Conservation (phyloP, 2,329 filamentous ascomycete genomes). For the Aplosporella prunicola region DNA sequence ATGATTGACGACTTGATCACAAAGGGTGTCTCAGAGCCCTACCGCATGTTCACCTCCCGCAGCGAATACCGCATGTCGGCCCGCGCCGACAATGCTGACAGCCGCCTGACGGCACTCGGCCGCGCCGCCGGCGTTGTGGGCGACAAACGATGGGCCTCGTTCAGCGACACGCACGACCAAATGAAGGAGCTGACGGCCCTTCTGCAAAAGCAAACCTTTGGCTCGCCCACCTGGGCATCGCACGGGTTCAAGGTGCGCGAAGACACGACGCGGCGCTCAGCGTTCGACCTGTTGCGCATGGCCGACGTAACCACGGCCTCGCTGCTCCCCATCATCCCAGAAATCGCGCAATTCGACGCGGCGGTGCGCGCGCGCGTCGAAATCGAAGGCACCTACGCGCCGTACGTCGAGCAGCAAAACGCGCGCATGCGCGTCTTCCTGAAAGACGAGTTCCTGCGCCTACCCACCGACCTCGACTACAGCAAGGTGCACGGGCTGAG, state of each 20-base stretch:
- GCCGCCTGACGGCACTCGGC: slow-evolving; percentile 71
- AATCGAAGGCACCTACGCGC: slow-evolving; percentile 78
- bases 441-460: slow-evolving; percentile 63
- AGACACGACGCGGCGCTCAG: slow-evolving; percentile 59
- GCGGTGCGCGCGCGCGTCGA: slow-evolving; percentile 59
- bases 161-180: slow-evolving; percentile 54
- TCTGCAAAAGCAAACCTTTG: slow-evolving; percentile 50
- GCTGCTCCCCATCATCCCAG: slow-evolving; percentile 50
- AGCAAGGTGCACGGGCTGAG: slow-evolving; percentile 62
- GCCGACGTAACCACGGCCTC: slow-evolving; percentile 49
- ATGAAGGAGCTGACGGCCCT: slow-evolving; percentile 56
- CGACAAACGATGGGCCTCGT: slow-evolving; percentile 67
- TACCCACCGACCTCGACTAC: slow-evolving; percentile 73
- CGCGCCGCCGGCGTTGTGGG: slow-evolving; percentile 66
- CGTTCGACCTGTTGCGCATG: slow-evolving; percentile 70
- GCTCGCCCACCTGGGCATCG: slow-evolving; percentile 56
- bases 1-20: slow-evolving; percentile 98
- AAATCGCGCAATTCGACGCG: slow-evolving; percentile 44
- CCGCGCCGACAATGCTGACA: slow-evolving; percentile 87
- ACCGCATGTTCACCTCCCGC: slow-evolving; percentile 94
- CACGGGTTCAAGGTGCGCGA: slow-evolving; percentile 60
- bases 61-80: slow-evolving; percentile 92
- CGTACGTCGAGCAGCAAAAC: slow-evolving; percentile 69
- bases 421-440: slow-evolving; percentile 57
- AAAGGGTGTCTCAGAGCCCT: slow-evolving; percentile 93